Base-by-base conservation (phyloP, 176 grass and related monocot genomes). In the Carex pumila region DNA sequence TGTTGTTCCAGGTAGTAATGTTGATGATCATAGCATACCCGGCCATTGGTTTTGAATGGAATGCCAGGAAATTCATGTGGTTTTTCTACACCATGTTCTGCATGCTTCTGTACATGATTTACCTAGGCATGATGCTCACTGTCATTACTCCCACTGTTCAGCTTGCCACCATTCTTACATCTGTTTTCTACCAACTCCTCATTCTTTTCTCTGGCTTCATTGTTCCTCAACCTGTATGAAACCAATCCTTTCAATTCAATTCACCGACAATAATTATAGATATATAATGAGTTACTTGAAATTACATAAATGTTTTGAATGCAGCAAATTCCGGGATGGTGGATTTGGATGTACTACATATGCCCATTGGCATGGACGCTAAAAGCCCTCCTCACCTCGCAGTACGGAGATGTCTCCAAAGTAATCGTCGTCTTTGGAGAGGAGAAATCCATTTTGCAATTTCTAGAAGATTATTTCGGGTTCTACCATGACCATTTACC, bases 261-360 rank as follows among this genome's bases (percentile, higher is more conserved):
- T 39, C 5, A 39, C 37, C 5, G 37, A 39, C 37, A 39, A 39
- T 5, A 39, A 49, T 49, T 49, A 49, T 49, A 49, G 9, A 39
- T 1, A 39, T 39, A 39, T 39, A 39, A 39, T 39, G 37, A 39
- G 39, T 45, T 71, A 2, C 37, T 71, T 45, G 36, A 71, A 71
- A 39, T 71, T 9, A 45, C 7, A 71, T 71, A 39, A 71, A 71
- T 18, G 25, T 63, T 14, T 50, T 18, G 32, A 21, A 25, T 90
- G 86, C 88, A 97, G 91, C 82, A 89, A 97, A 94, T 97, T 79
- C 94, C 94, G 1, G 87, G 80, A 82, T 97, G 94, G 94, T 97
- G 91, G 94, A 85, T 92, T 80, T 97, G 94, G 94, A 4, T 94
- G 30, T 94, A 97, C 66, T 97, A 97, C 36, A 14, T 70, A 0